phyloP scores from a whole-genome alignment of 2,329 filamentous ascomycete species.

The Xylaria sp. region DNA sequence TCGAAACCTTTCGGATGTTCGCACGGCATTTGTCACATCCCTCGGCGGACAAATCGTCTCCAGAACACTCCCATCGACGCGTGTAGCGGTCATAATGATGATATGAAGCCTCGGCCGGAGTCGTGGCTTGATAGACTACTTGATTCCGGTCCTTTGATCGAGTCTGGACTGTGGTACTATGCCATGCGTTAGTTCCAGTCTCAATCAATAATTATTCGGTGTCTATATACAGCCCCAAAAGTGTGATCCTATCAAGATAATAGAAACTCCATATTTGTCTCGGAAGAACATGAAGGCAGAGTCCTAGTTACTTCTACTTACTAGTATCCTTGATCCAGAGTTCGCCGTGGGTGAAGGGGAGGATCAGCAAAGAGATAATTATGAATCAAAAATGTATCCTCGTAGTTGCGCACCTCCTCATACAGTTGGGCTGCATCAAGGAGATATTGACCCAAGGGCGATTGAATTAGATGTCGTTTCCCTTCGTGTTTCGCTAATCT shows the following conservation, averaged over 20 bases:
- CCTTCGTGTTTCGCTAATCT: neutral
- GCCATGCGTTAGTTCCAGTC: neutral
- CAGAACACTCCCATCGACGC: slow-evolving; percentile 14
- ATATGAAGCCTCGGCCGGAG: neutral
- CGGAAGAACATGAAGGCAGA: neutral
- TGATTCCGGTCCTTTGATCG: slow-evolving; percentile 40
- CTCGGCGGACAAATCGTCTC: neutral
- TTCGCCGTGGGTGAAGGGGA: slow-evolving; percentile 46
- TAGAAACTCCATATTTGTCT: neutral
- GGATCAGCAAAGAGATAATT: slow-evolving; percentile 35
- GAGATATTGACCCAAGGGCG: slow-evolving; percentile 27
- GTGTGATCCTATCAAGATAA: neutral
- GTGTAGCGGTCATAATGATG: slow-evolving; percentile 12
- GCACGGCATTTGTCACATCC: slow-evolving; percentile 17
- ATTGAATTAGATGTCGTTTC: neutral
- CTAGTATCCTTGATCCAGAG: slow-evolving; percentile 49
- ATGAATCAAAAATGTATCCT: slow-evolving; percentile 29
- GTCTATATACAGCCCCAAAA: neutral
- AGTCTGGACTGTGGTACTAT: slow-evolving; percentile 43
- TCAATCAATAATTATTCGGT: neutral
- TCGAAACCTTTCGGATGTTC: slow-evolving; percentile 28
- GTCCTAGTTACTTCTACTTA: slow-evolving; percentile 9
- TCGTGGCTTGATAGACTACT: slow-evolving; percentile 39
- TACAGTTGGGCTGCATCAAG: slow-evolving; percentile 28
- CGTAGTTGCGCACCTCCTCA: slow-evolving; percentile 30